phyloP scores from a whole-genome alignment of 2,329 filamentous ascomycete genomes.

The Phyllosticta ampelicida region DNA sequence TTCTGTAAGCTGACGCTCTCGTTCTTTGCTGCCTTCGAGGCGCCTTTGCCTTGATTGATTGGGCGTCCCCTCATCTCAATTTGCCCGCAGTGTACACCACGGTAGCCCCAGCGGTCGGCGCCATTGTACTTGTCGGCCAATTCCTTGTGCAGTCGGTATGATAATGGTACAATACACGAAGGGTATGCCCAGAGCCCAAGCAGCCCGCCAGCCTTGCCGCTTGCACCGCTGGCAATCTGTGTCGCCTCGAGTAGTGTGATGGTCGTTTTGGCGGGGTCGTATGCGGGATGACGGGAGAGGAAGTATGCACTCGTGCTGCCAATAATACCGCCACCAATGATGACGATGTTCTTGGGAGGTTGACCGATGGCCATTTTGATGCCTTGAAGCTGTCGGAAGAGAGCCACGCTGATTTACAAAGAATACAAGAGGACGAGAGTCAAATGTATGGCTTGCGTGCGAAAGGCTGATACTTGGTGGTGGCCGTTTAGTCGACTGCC shows the following conservation, averaged over 20 bases:
- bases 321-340: slow-evolving; percentile 63
- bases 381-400: not conserved
- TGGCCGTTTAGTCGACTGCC: too few species aligned
- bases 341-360: slow-evolving; percentile 10
- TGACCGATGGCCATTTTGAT: not conserved
- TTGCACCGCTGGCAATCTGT: slow-evolving; percentile 78
- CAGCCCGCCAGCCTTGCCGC: slow-evolving; percentile 87
- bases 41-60: slow-evolving; percentile 19
- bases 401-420: not conserved
- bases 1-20: slow-evolving; percentile 46
- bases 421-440: too few species aligned
- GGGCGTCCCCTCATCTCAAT: slow-evolving; percentile 42
- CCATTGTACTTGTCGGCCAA: slow-evolving; percentile 78
- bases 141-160: slow-evolving; percentile 71
- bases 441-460: too few species aligned
- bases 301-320: slow-evolving; percentile 88
- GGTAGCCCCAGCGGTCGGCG: slow-evolving; percentile 73
- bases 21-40: slow-evolving; percentile 17
- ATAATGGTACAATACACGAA: slow-evolving; percentile 68
- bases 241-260: slow-evolving; percentile 83
- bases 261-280: slow-evolving; percentile 60
- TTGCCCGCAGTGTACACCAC: slow-evolving; percentile 64
- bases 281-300: slow-evolving; percentile 74
- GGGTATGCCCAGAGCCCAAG: slow-evolving; percentile 91
- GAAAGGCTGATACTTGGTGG: too few species aligned